phyloP scores from a whole-genome alignment of 1,284 basidiomycete genomes.

The Sanguinoderma infundibulare region DNA sequence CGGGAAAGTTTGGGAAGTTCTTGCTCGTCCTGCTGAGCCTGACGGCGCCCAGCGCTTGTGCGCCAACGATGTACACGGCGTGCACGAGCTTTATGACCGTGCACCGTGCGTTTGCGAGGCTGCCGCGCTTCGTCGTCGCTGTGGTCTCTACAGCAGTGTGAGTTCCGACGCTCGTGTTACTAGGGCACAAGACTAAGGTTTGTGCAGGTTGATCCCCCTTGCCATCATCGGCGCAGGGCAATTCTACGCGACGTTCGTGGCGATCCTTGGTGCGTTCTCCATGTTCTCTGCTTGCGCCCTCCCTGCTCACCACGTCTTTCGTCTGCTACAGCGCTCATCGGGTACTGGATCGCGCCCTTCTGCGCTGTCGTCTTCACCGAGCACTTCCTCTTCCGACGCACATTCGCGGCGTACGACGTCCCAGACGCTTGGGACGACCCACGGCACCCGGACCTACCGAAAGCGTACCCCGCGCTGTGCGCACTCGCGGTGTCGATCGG shows the following conservation, averaged over 20 bases:
- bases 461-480: slow-evolving; percentile 51
- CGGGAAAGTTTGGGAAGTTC: slow-evolving; percentile 60
- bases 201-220: slow-evolving; percentile 56
- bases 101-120: slow-evolving; percentile 51
- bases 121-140: slow-evolving; percentile 79
- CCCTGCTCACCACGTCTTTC: not conserved
- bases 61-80: slow-evolving; percentile 79
- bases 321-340: slow-evolving; percentile 57
- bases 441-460: slow-evolving; percentile 41
- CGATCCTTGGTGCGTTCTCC: slow-evolving; percentile 51
- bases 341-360: slow-evolving; percentile 66
- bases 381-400: slow-evolving; percentile 57
- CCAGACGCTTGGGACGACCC: slow-evolving; percentile 46
- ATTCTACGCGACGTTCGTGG: slow-evolving; percentile 61
- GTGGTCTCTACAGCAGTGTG: slow-evolving; percentile 75
- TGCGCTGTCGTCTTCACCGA: slow-evolving; percentile 57
- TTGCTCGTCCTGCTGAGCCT: slow-evolving; percentile 61
- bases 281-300: slow-evolving; percentile 2
- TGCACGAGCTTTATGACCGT: slow-evolving; percentile 76
- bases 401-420: slow-evolving; percentile 37
- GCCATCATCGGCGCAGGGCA: slow-evolving; percentile 61
- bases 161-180: slow-evolving; percentile 21
- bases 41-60: slow-evolving; percentile 59
- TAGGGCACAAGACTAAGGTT: too few species aligned
- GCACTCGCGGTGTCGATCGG: slow-evolving; percentile 52